phyloP scores from a whole-genome alignment of 768 basidiomycete genomes.

The Naganishia vishniacii region DNA sequence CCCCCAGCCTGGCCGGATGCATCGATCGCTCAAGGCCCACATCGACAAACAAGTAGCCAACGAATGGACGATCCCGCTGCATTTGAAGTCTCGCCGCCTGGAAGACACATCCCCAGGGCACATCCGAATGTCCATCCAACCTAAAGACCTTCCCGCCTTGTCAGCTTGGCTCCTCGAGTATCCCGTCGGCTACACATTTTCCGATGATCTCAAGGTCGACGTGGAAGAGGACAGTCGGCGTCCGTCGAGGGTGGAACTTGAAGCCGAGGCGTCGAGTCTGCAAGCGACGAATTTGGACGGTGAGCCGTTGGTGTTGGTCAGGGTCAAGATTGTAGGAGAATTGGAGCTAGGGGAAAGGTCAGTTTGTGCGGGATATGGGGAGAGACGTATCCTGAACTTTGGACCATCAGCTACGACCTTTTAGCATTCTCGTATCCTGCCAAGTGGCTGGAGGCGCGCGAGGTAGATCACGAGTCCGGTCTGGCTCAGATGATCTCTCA shows the following conservation, averaged over 20 bases:
- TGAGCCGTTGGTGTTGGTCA: constrained; percentile 17
- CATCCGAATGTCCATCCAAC: background rate
- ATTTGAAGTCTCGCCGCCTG: background rate
- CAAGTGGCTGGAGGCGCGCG: background rate
- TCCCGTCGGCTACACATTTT: constrained; percentile 15
- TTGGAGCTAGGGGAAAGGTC: background rate
- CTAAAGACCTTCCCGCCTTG: background rate
- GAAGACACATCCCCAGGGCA: background rate
- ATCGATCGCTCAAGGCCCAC: background rate
- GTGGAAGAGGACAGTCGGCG: background rate
- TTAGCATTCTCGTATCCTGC: constrained; percentile 9
- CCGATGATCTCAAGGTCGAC: background rate
- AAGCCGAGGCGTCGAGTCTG: background rate
- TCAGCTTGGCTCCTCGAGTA: constrained; percentile 8
- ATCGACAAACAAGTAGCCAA: background rate
- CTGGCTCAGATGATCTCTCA: background rate
- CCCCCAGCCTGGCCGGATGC: background rate
- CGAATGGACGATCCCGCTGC: background rate
- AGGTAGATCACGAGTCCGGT: background rate
- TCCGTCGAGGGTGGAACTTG: background rate
- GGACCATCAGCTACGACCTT: background rate
- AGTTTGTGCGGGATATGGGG: background rate
- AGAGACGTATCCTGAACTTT: background rate
- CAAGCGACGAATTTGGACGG: constrained; percentile 5
- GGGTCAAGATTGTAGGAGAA: background rate